Base-by-base conservation (phyloP, 2,329 filamentous ascomycete species). In the Sporothrix sp. region DNA sequence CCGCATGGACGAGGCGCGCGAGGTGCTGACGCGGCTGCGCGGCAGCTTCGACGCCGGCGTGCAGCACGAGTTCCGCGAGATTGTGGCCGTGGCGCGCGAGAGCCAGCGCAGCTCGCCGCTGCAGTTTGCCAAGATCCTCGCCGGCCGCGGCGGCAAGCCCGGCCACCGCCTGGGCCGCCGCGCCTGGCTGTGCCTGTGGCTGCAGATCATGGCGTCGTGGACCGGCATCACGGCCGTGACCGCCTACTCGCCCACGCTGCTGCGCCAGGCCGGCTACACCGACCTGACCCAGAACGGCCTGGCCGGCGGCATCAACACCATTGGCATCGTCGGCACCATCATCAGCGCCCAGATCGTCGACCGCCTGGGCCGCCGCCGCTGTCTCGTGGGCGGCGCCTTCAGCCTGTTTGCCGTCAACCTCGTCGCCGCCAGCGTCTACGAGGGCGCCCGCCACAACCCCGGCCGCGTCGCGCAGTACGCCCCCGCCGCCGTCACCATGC, bases 291-390 rank as follows among this genome's bases (percentile, higher is more conserved):
- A 71, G 51, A 71, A 70, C 47, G 69, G 73, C 32, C 67, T 77
- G 9, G 68, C 73, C 1, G 74, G 74, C 6, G 69, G 71, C 6
- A 59, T 75, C 14, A 77, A 75, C 59, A 75, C 72, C 0, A 65
- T 76, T 44, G 73, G 73, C 11, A 71, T 76, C 23, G 54, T 74
- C 2, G 72, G 72, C 1, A 77, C 73, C 2, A 69, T 74, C 32
- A 71, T 74, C 51, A 71, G 68, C 48, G 70, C 73, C 2, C 68
- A 73, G 44, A 71, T 76, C 10, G 67, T 77, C 28, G 74, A 77
- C 57, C 66, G 67, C 1, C 58, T 76, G 7, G 73, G 74, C 18
- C 68, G 73, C 48, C 63, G 61, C 20, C 55, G 48, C 8, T 71
- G 69, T 54, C 54, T 72, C 20, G 68, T 72, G 58, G 59, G 61